Conservation (phyloP, 2,329 filamentous ascomycete genomes). For the Microdochium paspali region DNA sequence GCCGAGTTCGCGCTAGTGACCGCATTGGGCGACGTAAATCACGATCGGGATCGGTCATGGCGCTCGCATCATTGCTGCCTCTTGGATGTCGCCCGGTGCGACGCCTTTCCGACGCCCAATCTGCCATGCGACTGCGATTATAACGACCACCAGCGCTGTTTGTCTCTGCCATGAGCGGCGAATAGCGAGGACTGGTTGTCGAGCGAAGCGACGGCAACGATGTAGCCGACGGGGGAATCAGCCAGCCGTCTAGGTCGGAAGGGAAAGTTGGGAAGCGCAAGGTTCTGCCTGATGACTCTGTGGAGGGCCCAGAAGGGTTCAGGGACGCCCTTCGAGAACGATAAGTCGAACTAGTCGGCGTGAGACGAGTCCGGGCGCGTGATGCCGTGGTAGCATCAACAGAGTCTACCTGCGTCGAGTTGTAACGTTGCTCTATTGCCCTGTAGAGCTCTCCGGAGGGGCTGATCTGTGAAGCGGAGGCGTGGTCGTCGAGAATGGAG, state of each 20-base stretch:
- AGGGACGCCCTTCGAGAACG: too few species aligned
- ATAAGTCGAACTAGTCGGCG: too few species aligned
- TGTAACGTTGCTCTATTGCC: slow-evolving; percentile 23
- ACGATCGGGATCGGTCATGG: background rate
- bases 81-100: background rate
- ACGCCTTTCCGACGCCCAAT: background rate
- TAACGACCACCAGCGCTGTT: background rate
- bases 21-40: background rate
- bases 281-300: background rate
- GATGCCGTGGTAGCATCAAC: background rate
- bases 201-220: background rate
- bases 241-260: background rate
- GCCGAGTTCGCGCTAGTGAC: background rate
- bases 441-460: slow-evolving; percentile 32
- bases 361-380: too few species aligned
- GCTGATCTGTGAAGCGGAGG: slow-evolving; percentile 24
- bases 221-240: background rate
- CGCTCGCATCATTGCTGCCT: background rate
- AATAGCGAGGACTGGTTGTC: background rate
- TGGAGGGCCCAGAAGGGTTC: background rate
- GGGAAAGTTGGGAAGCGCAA: background rate
- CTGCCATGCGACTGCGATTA: background rate
- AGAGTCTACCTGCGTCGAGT: background rate
- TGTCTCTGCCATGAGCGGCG: background rate
- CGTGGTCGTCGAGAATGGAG: slow-evolving; percentile 27